phyloP scores from a whole-genome alignment of 768 basidiomycete genomes.

The Tricholoma saponaceum region DNA sequence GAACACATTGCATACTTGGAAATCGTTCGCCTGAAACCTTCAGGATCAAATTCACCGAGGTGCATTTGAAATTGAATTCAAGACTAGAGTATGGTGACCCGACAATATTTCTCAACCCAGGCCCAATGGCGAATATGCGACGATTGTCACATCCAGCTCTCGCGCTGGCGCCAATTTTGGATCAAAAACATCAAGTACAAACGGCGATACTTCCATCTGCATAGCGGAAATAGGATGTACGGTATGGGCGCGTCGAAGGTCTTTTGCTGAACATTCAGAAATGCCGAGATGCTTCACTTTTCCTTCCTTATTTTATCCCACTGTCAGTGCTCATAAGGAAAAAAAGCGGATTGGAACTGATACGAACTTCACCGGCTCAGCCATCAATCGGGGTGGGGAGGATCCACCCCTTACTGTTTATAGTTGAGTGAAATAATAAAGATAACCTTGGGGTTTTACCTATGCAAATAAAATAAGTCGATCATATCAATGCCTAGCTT shows the following conservation, averaged over 20 bases:
- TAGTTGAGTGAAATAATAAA: not conserved
- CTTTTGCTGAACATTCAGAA: constrained; percentile 41
- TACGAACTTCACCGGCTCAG: constrained; percentile 32
- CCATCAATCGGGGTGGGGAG: constrained; percentile 27
- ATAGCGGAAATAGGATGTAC: constrained; percentile 43
- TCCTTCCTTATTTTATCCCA: constrained; percentile 21
- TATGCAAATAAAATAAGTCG: constrained; percentile 36
- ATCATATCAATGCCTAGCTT: constrained; percentile 30
- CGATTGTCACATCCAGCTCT: constrained; percentile 40
- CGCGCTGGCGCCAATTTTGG: constrained; percentile 32
- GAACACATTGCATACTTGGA: constrained; percentile 13
- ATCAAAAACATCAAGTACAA: constrained; percentile 40
- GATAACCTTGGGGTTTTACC: constrained; percentile 16
- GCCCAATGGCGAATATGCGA: constrained; percentile 47
- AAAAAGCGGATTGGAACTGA: constrained; percentile 10
- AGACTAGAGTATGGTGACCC: constrained; percentile 20
- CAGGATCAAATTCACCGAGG: constrained; percentile 35
- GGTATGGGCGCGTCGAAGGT: constrained; percentile 45
- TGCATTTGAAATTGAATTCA: too few species aligned
- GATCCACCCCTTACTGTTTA: constrained; percentile 13
- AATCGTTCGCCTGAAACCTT: constrained; percentile 30
- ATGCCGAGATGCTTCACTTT: constrained; percentile 49
- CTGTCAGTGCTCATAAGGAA: not conserved
- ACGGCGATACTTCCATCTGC: constrained; percentile 41
- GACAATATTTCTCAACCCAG: constrained; percentile 46